phyloP scores from a whole-genome alignment of 2,329 filamentous ascomycete species.

The Sporothrix sp. region DNA sequence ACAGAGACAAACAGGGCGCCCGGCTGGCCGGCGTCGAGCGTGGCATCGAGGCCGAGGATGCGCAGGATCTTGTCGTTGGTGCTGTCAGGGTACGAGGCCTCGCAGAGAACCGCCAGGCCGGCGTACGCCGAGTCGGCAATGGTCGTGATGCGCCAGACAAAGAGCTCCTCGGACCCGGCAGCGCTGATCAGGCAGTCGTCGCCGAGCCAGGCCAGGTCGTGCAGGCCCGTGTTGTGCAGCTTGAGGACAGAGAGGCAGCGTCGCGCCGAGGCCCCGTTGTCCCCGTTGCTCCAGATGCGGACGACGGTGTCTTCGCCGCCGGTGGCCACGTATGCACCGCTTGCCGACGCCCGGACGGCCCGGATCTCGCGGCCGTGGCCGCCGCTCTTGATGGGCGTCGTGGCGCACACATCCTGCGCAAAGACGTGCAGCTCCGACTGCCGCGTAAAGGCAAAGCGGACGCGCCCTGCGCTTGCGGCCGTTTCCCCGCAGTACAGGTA shows the following conservation, averaged over 20 bases:
- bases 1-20: constrained; percentile 52
- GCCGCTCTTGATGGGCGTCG: constrained; percentile 52
- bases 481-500: constrained; percentile 27
- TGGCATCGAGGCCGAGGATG: constrained; percentile 43
- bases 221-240: constrained; percentile 74
- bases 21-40: constrained; percentile 1
- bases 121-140: constrained; percentile 37
- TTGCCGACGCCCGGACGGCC: constrained; percentile 35
- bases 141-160: constrained; percentile 61
- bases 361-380: constrained; percentile 78
- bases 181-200: constrained; percentile 71
- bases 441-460: constrained; percentile 65
- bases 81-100: constrained; percentile 43
- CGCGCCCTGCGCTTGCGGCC: constrained; percentile 23
- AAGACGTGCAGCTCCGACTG: constrained; percentile 45
- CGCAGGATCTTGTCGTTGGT: constrained; percentile 54
- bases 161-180: constrained; percentile 81
- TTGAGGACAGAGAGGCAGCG: constrained; percentile 57
- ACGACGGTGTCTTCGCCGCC: constrained; percentile 66
- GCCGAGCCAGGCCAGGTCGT: constrained; percentile 64
- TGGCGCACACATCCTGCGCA: constrained; percentile 28
- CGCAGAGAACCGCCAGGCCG: constrained; percentile 47
- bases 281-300: constrained; percentile 30
- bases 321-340: constrained; percentile 43
- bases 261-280: constrained; percentile 17